Conservation (phyloP, 768 basidiomycete species). For the Porpolomopsis calyptriformis region DNA sequence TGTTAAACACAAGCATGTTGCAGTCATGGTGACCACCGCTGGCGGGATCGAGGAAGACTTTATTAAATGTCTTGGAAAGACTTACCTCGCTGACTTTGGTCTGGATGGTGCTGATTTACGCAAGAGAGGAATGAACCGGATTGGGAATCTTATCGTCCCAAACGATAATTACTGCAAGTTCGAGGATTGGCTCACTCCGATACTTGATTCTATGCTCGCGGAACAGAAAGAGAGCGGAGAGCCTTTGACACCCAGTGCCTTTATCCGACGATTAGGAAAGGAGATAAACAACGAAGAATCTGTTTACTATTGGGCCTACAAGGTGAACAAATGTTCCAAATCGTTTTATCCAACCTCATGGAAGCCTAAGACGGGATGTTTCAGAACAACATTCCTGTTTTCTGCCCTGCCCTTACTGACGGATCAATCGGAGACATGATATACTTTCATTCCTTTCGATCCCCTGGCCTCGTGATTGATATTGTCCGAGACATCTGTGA, state of each 20-base stretch:
- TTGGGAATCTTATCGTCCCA: conserved; percentile 92
- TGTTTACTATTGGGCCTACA: conserved; percentile 99
- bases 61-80: conserved; percentile 97
- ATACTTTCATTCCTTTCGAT: conserved; percentile 93
- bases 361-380: conserved; percentile 12
- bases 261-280: conserved; percentile 88
- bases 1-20: conserved; percentile 85
- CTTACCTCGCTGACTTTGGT: conserved; percentile 88
- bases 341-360: conserved; percentile 10
- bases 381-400: conserved; percentile 96
- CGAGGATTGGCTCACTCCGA: conserved; percentile 97
- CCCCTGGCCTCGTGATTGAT: conserved; percentile 77
- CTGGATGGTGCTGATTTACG: conserved; percentile 84
- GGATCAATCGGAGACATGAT: conserved; percentile 99
- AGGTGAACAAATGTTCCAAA: conserved; percentile 50
- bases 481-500: conserved; percentile 90
- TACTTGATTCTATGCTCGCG: conserved; percentile 78
- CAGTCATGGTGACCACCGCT: conserved; percentile 89
- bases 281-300: conserved; percentile 97
- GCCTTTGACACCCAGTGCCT: conserved; percentile 89
- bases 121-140: conserved; percentile 87
- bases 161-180: conserved; percentile 99
- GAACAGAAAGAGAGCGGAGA: conserved; percentile 67
- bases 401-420: conserved; percentile 96
- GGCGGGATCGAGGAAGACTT: conserved; percentile 99